Evolutionary conservation across 1,139 yeast species (phyloP).

Genomic region (Hemisphaericaspora xylofermentans): DNA sequence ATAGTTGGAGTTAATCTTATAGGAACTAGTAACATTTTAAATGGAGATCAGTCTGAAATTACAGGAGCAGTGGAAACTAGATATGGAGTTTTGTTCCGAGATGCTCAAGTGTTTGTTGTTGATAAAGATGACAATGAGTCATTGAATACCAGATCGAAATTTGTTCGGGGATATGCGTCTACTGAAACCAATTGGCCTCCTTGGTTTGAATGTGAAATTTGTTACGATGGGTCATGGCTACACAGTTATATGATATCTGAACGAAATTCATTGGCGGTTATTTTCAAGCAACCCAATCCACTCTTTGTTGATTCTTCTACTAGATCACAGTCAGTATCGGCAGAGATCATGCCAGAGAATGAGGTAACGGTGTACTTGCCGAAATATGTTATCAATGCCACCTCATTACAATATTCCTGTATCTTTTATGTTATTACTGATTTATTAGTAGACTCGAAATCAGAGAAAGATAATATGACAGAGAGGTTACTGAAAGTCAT

Average conservation of each 20-base stretch:
- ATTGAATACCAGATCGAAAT: constrained; percentile 21
- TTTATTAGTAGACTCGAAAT: constrained; percentile 65
- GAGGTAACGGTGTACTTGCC: constrained; percentile 60
- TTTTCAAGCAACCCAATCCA: constrained; percentile 66
- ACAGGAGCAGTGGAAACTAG: constrained; percentile 65
- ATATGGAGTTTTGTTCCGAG: constrained; percentile 63
- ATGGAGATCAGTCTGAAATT: constrained; percentile 33
- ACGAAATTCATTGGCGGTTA: constrained; percentile 59
- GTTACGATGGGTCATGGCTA: constrained; percentile 62
- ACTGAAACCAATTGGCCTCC: constrained; percentile 67
- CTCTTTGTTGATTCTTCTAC: constrained; percentile 35
- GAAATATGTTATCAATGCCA: constrained; percentile 65
- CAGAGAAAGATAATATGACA: constrained; percentile 53
- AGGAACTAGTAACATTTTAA: constrained; percentile 44
- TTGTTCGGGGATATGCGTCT: constrained; percentile 27
- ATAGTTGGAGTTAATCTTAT: constrained; percentile 55
- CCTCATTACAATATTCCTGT: constrained; percentile 71
- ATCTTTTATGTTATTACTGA: constrained; percentile 64
- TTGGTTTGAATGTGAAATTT: constrained; percentile 73
- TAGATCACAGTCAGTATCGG: constrained; percentile 8
- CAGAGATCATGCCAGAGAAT: constrained; percentile 12
- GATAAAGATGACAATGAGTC: constrained; percentile 30
- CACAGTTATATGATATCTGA: constrained; percentile 57
- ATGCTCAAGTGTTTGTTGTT: constrained; percentile 71
- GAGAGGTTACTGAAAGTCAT: constrained; percentile 65